phyloP scores from a whole-genome alignment of 768 basidiomycete species.

The Nevesoporus exiguus region DNA sequence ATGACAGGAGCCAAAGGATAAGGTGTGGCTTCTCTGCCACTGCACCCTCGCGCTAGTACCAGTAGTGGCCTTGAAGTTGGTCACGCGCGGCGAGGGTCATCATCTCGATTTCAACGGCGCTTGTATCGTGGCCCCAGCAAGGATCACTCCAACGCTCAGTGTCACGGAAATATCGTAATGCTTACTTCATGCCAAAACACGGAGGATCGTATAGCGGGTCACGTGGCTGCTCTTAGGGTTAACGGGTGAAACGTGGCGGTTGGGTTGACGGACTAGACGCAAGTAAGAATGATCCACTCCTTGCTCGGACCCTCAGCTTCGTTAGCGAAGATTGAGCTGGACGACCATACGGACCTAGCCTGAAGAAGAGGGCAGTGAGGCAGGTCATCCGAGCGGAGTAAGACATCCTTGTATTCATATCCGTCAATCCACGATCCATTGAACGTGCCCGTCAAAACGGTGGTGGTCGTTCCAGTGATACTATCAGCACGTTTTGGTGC shows the following conservation, averaged over 20 bases:
- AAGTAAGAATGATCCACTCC: conserved; percentile 73
- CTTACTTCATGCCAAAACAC: too few relatives aligned
- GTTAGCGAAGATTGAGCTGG: conserved; percentile 66
- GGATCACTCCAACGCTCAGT: too few relatives aligned
- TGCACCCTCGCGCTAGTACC: too few relatives aligned
- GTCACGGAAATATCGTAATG: too few relatives aligned
- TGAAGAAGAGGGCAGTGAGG: conserved; percentile 70
- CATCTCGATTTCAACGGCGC: too few relatives aligned
- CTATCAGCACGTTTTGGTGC: conserved; percentile 82
- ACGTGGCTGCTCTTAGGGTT: too few relatives aligned
- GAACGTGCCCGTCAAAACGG: conserved; percentile 84
- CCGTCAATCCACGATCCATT: conserved; percentile 90
- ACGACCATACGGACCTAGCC: conserved; percentile 65
- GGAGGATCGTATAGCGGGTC: too few relatives aligned
- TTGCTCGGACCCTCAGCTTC: conserved; percentile 66
- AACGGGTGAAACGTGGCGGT: conserved; percentile 64
- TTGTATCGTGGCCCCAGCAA: too few relatives aligned
- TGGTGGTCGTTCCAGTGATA: conserved; percentile 85
- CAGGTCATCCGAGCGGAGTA: conserved; percentile 93
- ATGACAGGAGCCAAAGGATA: too few relatives aligned
- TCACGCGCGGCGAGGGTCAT: too few relatives aligned
- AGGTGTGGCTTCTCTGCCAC: too few relatives aligned
- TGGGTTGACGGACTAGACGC: conserved; percentile 60
- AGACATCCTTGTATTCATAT: conserved; percentile 78
- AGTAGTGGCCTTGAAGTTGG: too few relatives aligned